Conservation (phyloP, 129 eudicot species). For the Gnaphalium uliginosum region DNA sequence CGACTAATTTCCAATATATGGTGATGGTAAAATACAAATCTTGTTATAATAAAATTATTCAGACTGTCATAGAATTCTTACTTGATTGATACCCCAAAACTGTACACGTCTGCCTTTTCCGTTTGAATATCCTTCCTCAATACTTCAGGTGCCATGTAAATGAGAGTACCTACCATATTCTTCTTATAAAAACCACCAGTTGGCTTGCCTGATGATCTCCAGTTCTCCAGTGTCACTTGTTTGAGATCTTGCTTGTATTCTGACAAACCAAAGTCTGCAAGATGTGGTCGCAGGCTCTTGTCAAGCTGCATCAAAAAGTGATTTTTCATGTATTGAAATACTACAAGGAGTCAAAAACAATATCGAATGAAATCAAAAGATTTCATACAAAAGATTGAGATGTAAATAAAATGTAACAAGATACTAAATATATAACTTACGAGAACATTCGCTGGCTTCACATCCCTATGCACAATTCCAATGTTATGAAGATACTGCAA, state of each 20-base stretch:
- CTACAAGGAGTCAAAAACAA: not conserved
- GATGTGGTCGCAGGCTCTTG: constrained; percentile 61
- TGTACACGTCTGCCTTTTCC: constrained; percentile 89
- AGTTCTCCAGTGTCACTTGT: constrained; percentile 58
- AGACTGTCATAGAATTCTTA: constrained; percentile 37
- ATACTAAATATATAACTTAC: constrained; percentile 44
- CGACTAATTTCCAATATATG: not conserved
- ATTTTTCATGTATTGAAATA: constrained; percentile 13
- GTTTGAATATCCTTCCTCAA: constrained; percentile 79
- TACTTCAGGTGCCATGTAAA: constrained; percentile 98
- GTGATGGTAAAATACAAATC: not conserved
- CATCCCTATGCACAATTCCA: constrained; percentile 96
- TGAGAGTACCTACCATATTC: constrained; percentile 98
- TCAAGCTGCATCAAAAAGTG: constrained; percentile 63
- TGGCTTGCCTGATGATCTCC: constrained; percentile 97
- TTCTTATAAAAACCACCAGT: constrained; percentile 97
- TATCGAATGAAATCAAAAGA: not conserved
- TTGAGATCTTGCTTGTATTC: constrained; percentile 79
- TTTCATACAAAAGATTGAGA: not conserved
- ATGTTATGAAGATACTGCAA: constrained; percentile 83
- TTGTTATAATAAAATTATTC: constrained; percentile 12
- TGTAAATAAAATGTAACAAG: not conserved
- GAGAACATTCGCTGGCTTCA: constrained; percentile 96
- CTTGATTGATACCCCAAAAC: constrained; percentile 90
- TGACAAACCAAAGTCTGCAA: constrained; percentile 96